Evolutionary conservation across 2,329 filamentous ascomycete genomes (phyloP).

Genomic region (Fusarium abutilonis): DNA sequence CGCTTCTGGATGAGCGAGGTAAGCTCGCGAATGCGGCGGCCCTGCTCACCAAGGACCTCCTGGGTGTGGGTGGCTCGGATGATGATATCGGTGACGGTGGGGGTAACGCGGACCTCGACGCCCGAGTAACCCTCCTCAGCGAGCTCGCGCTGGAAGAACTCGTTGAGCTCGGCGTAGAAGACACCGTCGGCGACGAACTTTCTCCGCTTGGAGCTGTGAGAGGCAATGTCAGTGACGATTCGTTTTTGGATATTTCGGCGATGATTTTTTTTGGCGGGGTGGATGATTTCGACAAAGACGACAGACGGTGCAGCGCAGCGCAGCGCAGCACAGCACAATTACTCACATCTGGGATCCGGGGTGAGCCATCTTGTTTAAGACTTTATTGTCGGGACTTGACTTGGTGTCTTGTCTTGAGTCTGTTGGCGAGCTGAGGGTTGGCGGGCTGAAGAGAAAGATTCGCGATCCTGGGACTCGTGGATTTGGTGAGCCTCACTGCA

Average conservation of each 20-base stretch:
- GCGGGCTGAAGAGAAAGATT: conserved; percentile 47
- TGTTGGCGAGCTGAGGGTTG: conserved; percentile 52
- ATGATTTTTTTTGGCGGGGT: conserved; percentile 25
- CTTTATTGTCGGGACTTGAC: conserved; percentile 46
- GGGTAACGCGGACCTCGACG: conserved; percentile 99
- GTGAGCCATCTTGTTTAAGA: conserved; percentile 65
- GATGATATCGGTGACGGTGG: conserved; percentile 99
- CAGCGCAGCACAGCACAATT: conserved; percentile 8
- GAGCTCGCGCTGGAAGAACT: conserved; percentile 99
- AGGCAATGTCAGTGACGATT: conserved; percentile 34
- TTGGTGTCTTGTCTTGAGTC: conserved; percentile 37
- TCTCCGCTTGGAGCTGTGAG: conserved; percentile 83
- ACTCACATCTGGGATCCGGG: conserved; percentile 72
- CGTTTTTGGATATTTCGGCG: not conserved
- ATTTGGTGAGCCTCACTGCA: conserved; percentile 43
- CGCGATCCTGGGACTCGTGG: conserved; percentile 46
- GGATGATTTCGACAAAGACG: conserved; percentile 6
- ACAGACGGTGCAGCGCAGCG: conserved; percentile 14
- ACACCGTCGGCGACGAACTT: conserved; percentile 98
- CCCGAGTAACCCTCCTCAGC: conserved; percentile 99
- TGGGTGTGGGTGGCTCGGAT: conserved; percentile 99
- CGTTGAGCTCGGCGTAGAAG: conserved; percentile 99
- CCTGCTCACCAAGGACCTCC: conserved; percentile 99
- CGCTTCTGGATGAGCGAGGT: conserved; percentile 99
- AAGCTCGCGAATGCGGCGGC: conserved; percentile 99